Evolutionary conservation across 768 basidiomycete genomes (phyloP), one percentile per base, ranked within the genome.

Genomic region (Chalciporus piperatus): DNA sequence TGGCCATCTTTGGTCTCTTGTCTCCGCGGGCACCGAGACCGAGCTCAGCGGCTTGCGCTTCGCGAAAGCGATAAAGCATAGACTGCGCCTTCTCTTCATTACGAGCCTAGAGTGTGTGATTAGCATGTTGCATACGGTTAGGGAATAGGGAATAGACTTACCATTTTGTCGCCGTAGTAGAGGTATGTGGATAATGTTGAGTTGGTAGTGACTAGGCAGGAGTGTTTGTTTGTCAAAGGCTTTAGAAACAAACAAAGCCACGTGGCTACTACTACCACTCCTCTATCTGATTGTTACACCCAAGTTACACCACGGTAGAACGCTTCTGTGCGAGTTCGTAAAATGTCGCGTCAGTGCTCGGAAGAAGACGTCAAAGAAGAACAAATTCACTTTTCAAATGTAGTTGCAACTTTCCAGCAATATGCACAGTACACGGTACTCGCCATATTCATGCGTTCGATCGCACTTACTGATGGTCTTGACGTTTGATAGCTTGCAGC

Each of bases 41-140:
- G 60, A 98, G 85, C 75, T 98, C 95, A 30, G 89, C 89, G 0
- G 92, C 94, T 66, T 99, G 96, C 41, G 92, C 90, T 73, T 98
- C 94, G 48, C 96, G 88, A 73, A 99, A 98, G 52, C 93, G 90
- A 67, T 92, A 92, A 27, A 92, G 78, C 89, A 92, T 93, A 16
- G 89, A 92, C 71, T 96, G 94, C 1, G 94, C 92, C 70, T 98
- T 99, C 72, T 98, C 96, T 70, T 94, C 90, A 87, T 98, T 98
- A 70, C 95, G 88, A 55, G 95, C 94, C 94, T 92, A 58, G 3
- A 5, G 0, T 35, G 1, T 2, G 1, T 4, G 3, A 27, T 22
- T 11, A 51, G 6, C 41, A 20, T 8, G 6, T 22, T 13, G 11
- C 2, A 19, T 2, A 1, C 17, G 16, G 2, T 3, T 14, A 13